Evolutionary conservation across 2,329 filamentous ascomycete species (phyloP).

Genomic region (Diaporthe sp.): DNA sequence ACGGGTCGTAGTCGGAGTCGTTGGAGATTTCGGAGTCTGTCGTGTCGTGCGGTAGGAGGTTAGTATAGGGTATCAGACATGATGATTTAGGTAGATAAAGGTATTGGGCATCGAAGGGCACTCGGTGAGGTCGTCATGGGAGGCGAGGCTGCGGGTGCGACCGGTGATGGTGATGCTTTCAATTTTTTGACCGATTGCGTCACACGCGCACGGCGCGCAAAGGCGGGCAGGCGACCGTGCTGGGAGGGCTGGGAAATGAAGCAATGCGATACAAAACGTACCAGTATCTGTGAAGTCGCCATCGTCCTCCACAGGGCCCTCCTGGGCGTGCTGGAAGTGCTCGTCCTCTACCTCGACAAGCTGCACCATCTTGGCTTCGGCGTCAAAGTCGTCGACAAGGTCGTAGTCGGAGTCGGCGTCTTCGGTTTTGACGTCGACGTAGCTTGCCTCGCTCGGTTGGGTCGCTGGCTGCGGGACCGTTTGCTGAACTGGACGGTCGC

Average conservation of each 20-base stretch:
- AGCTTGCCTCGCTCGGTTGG: constrained; percentile 5
- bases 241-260: background rate
- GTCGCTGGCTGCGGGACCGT: background rate
- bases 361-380: constrained; percentile 82
- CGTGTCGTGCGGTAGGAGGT: constrained; percentile 18
- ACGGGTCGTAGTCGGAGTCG: constrained; percentile 78
- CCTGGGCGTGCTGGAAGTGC: constrained; percentile 83
- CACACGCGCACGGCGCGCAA: constrained; percentile 29
- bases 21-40: constrained; percentile 87
- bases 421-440: constrained; percentile 27
- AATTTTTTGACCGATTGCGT: constrained; percentile 41
- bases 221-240: background rate
- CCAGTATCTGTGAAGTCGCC: constrained; percentile 96
- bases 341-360: constrained; percentile 97
- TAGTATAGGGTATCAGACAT: constrained; percentile 13
- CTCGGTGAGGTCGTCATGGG: constrained; percentile 14
- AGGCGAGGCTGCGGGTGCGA: constrained; percentile 13
- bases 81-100: background rate
- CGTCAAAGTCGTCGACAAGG: constrained; percentile 30
- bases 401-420: constrained; percentile 23
- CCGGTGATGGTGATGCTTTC: constrained; percentile 13
- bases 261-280: too few relatives aligned
- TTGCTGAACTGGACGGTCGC: background rate
- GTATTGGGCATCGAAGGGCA: background rate
- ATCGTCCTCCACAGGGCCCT: constrained; percentile 79